A percentile compares a stretch with the other conserved stretches of the same genome.
Evolutionary conservation across 306 rosid species (phyloP).

Genomic region (Canavalia gladiata): DNA sequence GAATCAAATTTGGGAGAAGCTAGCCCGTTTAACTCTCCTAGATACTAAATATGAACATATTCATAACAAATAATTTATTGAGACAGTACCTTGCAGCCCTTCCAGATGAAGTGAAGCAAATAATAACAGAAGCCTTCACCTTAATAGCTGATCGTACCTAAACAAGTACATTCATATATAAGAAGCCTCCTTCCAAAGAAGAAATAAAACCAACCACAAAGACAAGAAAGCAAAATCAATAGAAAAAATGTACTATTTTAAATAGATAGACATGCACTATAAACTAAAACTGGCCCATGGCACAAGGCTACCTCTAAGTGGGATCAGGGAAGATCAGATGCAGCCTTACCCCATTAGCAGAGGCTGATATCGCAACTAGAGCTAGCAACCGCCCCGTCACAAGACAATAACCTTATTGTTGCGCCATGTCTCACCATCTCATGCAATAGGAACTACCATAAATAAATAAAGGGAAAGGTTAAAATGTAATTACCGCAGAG

Average conservation of each 20-base stretch:
- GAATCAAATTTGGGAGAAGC: constrained; percentile 11
- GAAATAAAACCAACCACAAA: constrained; percentile 33
- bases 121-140: constrained; percentile 97
- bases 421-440: constrained; percentile 19
- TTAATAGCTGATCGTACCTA: constrained; percentile 99
- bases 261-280: background rate
- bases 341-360: constrained; percentile 20
- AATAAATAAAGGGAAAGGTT: constrained; percentile 16
- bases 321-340: constrained; percentile 14
- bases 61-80: constrained; percentile 1
- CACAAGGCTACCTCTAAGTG: background rate
- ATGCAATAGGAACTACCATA: constrained; percentile 34
- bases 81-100: constrained; percentile 89
- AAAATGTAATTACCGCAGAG: constrained; percentile 75
- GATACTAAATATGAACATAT: constrained; percentile 29
- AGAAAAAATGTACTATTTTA: background rate
- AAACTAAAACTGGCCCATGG: constrained; percentile 10
- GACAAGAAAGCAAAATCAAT: constrained; percentile 38
- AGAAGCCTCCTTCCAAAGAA: constrained; percentile 41
- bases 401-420: background rate
- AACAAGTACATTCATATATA: constrained; percentile 38
- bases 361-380: constrained; percentile 15
- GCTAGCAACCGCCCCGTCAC: constrained; percentile 22
- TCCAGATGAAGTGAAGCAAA: constrained; percentile 98
- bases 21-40: constrained; percentile 11